A percentile compares a stretch with the other conserved stretches of the same genome.
Evolutionary conservation across 208 protist species (phyloP).

Genomic region (Acanthamoeba royreba): DNA sequence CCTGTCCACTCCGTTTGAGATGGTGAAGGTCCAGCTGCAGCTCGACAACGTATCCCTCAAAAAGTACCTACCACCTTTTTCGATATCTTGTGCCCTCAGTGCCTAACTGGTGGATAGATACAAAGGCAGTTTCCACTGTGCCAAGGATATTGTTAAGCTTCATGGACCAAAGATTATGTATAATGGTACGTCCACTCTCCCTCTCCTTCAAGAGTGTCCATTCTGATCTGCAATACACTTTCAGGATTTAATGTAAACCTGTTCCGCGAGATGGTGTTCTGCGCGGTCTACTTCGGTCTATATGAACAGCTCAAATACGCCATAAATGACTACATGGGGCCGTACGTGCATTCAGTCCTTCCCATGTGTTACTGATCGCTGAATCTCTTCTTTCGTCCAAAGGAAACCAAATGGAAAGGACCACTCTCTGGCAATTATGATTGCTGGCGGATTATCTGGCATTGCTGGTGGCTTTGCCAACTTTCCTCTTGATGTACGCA

Average conservation of each 20-base stretch:
- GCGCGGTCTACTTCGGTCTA: background rate
- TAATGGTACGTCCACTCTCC: background rate
- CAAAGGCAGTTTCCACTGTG: background rate
- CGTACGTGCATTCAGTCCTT: background rate
- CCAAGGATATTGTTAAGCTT: background rate
- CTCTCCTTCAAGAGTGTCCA: no score
- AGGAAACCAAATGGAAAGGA: background rate
- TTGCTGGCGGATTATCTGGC: background rate
- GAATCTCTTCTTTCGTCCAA: background rate
- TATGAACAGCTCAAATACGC: constrained; percentile 38
- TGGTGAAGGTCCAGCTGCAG: constrained; percentile 41
- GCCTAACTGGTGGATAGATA: background rate
- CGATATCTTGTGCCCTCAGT: background rate
- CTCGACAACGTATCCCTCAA: constrained; percentile 34
- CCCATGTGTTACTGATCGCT: background rate
- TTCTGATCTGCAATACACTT: background rate
- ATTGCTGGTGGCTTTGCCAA: constrained; percentile 35
- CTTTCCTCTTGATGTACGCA: constrained; percentile 18
- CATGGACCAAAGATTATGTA: constrained; percentile 18
- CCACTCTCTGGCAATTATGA: background rate
- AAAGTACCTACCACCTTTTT: background rate
- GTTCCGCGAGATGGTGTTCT: constrained; percentile 21
- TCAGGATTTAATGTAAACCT: constrained; percentile 9
- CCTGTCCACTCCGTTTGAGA: constrained; percentile 15
- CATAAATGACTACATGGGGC: background rate